Base-by-base conservation (phyloP, 2,329 filamentous ascomycete species). In the Microcyclospora tardicrescens region DNA sequence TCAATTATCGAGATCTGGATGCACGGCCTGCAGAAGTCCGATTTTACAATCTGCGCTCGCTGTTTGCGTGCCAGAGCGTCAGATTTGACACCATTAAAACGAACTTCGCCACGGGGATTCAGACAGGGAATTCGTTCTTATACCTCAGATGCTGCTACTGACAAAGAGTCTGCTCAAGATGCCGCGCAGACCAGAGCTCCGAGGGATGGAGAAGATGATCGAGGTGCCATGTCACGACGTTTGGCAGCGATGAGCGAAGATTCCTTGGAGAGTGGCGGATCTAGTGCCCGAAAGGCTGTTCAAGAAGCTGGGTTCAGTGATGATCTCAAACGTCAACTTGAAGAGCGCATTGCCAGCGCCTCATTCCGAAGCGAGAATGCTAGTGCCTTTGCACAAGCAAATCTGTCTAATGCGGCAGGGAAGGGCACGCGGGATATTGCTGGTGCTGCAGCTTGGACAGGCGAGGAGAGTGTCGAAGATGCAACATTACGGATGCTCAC, bases 401-500 rank as follows among this genome's bases (percentile, higher is more conserved):
- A 68, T 28, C 59, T 77, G 55, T 72, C 73, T 29, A 62, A 70
- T 3, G 71, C 73, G n/a, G 77, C 81, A 10, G 79, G 81, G 12
- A 69, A 71, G 48, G 80, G 79, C 10, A 81, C 80, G 2, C 71
- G 76, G 43, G 73, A 80, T 36, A 72, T 78, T 28, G 84, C 84
- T 1, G 67, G 71, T 0, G 75, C 78, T 6, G 63, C 71, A 41
- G 71, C 81, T 1, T 98, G 91, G 91, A 77, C 73, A 0, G 91
- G 89, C 2, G 68, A 72, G 10, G 91, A 96, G 61, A 67, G 66
- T 5, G 63, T 80, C 1, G 74, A 79, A 49, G 86, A 95, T 57
- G 72, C 81, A 1, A 78, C 85, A 15, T 64, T 93, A 35, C 77
- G 91, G 27, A 96, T 96, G 73, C 66, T 80, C 9, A 70, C 73